Base-by-base conservation (phyloP, 2,329 filamentous ascomycete genomes). In the Xylaria sp. region DNA sequence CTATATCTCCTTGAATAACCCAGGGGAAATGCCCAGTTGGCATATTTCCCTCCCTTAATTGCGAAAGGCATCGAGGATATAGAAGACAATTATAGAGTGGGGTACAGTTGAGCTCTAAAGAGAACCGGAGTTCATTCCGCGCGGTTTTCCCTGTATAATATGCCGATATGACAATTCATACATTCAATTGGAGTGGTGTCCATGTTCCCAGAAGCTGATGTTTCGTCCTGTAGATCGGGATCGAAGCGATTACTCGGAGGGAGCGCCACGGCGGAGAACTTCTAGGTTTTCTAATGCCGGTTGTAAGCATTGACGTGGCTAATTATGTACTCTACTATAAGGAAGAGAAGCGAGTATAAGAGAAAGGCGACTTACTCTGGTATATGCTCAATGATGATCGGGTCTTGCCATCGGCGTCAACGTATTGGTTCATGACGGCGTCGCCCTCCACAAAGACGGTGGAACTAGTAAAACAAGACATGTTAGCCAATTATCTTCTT, bases 361-460 rank as follows among this genome's bases (percentile, higher is more conserved):
- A 31, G 6, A 18, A 9, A 25, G 25, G 25, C 4, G 6, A 60
- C 92, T 78, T 89, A 97, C 95, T 91, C 83, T 97, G 94, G 60
- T 91, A 81, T 76, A 98, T 85, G 81, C 85, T 94, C 77, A 98
- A 80, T 59, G 83, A 78, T 64, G 81, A 88, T 74, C 85, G 86
- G 75, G 83, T 88, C 81, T 91, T 91, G 79, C 93, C 93, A 56
- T 96, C 92, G 66, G 84, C 79, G 74, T 92, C 90, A 74, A 91
- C 87, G 79, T 89, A 95, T 54, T 81, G 84, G 74, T 83, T 86
- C 83, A 95, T 89, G 73, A 83, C 83, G 70, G 91, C 92, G 70
- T 98, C 93, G 54, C 92, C 94, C 80, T 98, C 95, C 59, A 98
- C 84, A 77, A 89, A 94, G 71, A 99, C 86, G 60, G 94, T 84